Base-by-base conservation (phyloP, 75 land plant genomes). In the Cryptomeria japonica region DNA sequence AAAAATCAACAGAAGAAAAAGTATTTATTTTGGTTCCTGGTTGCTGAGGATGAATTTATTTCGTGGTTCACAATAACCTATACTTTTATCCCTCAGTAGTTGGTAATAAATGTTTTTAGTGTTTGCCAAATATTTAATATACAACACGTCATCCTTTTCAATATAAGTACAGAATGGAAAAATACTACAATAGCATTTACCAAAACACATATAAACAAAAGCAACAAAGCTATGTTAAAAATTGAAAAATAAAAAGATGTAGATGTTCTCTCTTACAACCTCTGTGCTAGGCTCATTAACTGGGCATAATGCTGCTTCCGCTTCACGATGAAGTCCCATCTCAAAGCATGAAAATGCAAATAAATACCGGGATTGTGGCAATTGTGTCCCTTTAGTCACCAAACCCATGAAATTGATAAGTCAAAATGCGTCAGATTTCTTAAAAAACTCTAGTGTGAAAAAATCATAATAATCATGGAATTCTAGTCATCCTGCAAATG, bases 341-440 rank as follows among this genome's bases (percentile, higher is more conserved):
- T 95, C 95, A 90, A 92, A 97, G 92, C 99, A 98, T 85, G 99
- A 94, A 82, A 98, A 42, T 47, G 99, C 99, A 92, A 98, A 96
- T 86, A 98, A 92, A 90, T 98, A 98, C 78, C 99, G 97, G 85
- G 95, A 96, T 86, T 94, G 97, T 87, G 97, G 89, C 89, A 93
- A 90, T 86, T 97, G 94, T 58, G 93, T 89, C 80, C 99, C 99
- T 97, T 94, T 90, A 93, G 51, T 46, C 51, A 82, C 49, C 31
- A 46, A 82, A n/a, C 31, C 47, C 84, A 11, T n/a, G 84, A 41
- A 39, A 79, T 79, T 41, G 22, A 79, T 51, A 82, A 82, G 53
- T 13, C 3, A 42, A 80, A 41, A 41, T 8, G 19, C 10, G 25
- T 82, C n/a, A 82, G 31, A 46, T n/a, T 46, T 44, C 31, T 44